These are phyloP conservation scores for Globisporangium alternatum DNA, from an alignment of 352 stramenopile species.

Conservation along the genomic window DNA sequence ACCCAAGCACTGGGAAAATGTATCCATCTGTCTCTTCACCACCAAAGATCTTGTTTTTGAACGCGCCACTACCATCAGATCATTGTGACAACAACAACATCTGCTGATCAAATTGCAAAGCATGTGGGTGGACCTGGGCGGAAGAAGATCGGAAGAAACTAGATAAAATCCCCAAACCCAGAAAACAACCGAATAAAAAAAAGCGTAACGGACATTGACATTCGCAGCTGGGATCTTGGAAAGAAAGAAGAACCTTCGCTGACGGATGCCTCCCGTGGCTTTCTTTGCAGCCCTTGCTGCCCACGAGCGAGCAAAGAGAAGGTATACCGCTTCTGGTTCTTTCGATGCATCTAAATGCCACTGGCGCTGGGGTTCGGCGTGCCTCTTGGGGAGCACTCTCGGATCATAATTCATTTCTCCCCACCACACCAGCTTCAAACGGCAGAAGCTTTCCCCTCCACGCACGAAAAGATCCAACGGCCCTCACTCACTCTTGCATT, in stretches of 20 bases:
- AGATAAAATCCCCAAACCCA: not conserved
- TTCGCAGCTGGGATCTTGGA: not conserved
- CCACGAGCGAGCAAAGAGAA: not conserved
- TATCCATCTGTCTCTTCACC: not conserved
- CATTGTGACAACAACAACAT: no score
- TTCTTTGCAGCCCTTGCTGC: not conserved
- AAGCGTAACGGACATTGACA: constrained; percentile 1
- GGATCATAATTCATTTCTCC: constrained; percentile 4
- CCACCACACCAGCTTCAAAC: not conserved
- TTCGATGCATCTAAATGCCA: not conserved
- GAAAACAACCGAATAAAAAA: not conserved
- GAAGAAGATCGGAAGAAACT: not conserved
- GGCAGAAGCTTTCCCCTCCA: not conserved
- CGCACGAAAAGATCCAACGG: constrained; percentile 12
- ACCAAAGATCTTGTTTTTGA: not conserved
- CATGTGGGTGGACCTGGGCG: not conserved
- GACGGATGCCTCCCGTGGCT: not conserved
- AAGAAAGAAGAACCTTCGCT: constrained; percentile 11
- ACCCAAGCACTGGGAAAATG: not conserved
- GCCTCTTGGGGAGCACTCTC: constrained; percentile 6
- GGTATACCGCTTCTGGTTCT: not conserved
- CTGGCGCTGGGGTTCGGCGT: not conserved
- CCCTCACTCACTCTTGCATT: constrained; percentile 4
- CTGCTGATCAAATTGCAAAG: not conserved
- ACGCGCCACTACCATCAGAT: not conserved